Evolutionary conservation across 805 yeast species (phyloP), one percentile per base, ranked within the genome.

Genomic region (Sungouiozyma intestinalis): DNA sequence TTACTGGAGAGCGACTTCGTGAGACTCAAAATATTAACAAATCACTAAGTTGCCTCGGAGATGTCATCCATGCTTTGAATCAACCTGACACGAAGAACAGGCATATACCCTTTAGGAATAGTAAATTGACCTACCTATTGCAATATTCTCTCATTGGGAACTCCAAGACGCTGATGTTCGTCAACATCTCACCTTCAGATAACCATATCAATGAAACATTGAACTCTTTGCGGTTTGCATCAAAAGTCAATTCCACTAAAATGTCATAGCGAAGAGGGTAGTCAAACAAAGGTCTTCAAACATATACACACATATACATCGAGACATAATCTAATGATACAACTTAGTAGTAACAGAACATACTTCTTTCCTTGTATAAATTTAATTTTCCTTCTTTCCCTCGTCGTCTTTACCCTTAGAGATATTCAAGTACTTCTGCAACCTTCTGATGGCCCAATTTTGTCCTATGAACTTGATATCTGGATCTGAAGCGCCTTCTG

Each of bases 101-200:
- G 37, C 97, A 92, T 59, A 75, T 92, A 16, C 98, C 98, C 0
- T 92, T 86, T 64, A 69, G 98, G 56, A 97, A 92, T 62, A 86
- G 96, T 7, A 92, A 92, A 58, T 72, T 90, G 55, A 90, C 98
- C 0, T 85, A 85, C 56, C 65, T 88, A 13, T 66, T 90, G 45
- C 92, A 87, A 53, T 78, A 84, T 55, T 86, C 96, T 14, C 67
- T 90, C 19, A 78, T 82, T 5, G 96, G 95, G 0, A 73, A 76
- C 43, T 84, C 95, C 2, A 92, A 90, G 61, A 86, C 96, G 0
- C 67, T 90, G 45, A 87, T 90, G 95, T 82, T 90, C 69, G 96
- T 87, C 14, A 88, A 86, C 52, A 71, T 88, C 1, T 82, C 95
- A 1, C 87, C 95, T 3, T 64, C 73, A 39, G 58, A 57, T 9